Evolutionary conservation across 805 yeast genomes (phyloP).

Genomic region (Henningerozyma blattae): DNA sequence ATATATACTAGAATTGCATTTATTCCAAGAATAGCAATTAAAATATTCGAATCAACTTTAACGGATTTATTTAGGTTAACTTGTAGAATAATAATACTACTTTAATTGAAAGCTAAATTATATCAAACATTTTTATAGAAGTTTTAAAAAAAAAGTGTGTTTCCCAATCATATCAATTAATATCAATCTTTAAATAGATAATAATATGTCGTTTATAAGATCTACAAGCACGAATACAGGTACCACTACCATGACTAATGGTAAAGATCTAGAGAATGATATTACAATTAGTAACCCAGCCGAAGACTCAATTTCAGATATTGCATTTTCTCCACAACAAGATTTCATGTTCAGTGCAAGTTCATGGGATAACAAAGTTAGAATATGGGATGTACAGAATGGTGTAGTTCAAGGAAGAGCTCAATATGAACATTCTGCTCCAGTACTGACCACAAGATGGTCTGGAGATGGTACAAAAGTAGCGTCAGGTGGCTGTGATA

Average conservation of each 20-base stretch:
- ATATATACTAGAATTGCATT: no score
- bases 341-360: constrained; percentile 66
- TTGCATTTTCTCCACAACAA: constrained; percentile 77
- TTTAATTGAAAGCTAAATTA: no score
- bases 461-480: constrained; percentile 78
- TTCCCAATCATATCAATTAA: no score
- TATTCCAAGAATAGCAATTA: no score
- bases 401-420: constrained; percentile 86
- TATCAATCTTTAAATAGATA: no score
- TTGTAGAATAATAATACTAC: no score
- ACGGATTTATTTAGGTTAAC: no score
- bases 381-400: constrained; percentile 76
- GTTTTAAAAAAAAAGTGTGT: no score
- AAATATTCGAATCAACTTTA: no score
- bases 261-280: constrained; percentile 46
- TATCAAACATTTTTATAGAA: no score
- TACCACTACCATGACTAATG: constrained; percentile 20
- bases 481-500: constrained; percentile 83
- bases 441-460: constrained; percentile 77
- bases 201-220: constrained; percentile 15
- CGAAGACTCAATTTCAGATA: constrained; percentile 79
- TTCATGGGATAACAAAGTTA: constrained; percentile 91
- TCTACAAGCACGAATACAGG: constrained; percentile 6
- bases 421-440: constrained; percentile 78
- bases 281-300: constrained; percentile 66